Base-by-base conservation (phyloP, 129 eudicot genomes). In the Chrysanthemum seticuspe region DNA sequence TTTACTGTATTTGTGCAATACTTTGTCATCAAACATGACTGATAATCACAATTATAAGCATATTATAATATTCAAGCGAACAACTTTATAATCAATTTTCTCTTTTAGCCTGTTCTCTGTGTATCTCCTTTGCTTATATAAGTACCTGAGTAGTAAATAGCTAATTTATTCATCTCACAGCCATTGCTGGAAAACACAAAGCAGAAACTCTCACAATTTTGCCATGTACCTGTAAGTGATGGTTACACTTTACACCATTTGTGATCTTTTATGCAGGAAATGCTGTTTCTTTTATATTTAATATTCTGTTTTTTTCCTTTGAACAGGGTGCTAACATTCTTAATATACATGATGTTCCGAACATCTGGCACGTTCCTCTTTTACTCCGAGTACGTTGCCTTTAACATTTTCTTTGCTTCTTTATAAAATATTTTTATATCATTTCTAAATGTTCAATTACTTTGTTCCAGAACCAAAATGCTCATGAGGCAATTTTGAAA, bases 291-390 rank as follows among this genome's bases (percentile, higher is more conserved):
- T n/a, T 52, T 62, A 13, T 50, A 31, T 69, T 5, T 62, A 7
- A 29, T 63, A 7, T 73, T 9, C 60, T 80, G 54, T 51, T 70
- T 44, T 66, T 10, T 70, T 29, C 36, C 47, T 50, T 48, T 50
- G 47, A 67, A 58, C 79, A 94, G 98, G 87, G 78, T 70, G 93
- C 84, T 45, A 90, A 94, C 83, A 94, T 94, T 73, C 96, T 94
- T 13, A 94, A 88, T 68, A 87, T 94, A 82, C 98, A 94, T 60
- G 98, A 94, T 69, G 98, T 94, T 74, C 97, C 98, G 75, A 94
- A 94, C 85, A 94, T 94, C 63, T 94, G 97, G 98, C 98, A 94
- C 36, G 80, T 94, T 47, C 98, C 98, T 23, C 98, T 94, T 76
- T 73, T 94, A 82, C 91, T 94, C 47, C 86, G 86, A 86, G 98